Base-by-base conservation (phyloP, 495 filamentous ascomycete species). In the Delitschia confertaspora region DNA sequence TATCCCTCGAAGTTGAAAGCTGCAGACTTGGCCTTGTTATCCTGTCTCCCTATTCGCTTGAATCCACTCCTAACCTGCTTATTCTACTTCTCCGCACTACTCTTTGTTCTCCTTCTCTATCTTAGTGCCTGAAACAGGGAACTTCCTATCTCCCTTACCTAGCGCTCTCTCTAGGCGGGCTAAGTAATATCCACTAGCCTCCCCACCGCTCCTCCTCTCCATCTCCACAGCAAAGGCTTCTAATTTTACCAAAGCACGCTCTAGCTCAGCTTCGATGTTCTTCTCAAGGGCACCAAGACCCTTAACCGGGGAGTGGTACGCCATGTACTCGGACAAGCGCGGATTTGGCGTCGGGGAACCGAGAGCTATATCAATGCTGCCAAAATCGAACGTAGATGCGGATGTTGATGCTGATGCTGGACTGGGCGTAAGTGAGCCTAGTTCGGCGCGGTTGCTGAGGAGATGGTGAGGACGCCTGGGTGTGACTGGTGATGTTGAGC, bases 291-390 rank as follows among this genome's bases (percentile, higher is more conserved):
- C n/a, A 7, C 7, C 26, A 13, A 13, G 7, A 13, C n/a, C 26
- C n/a, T 29, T 36, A 19, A 36, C 33, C 4, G 33, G 33, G 33
- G 22, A 19, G 22, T 4, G 14, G 33, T 19, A 10, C 6, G 18
- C 27, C 16, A 43, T 21, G 25, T 42, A 49, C 39, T 49, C 46
- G 6, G 36, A 10, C 13, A 42, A 16, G 25, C 23, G 38, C 9
- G 38, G 38, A 24, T 49, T 43, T 22, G 33, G 8, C 3, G 6
- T 32, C 6, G 38, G 46, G 14, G 46, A 17, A 18, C 39, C 39
- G 2, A 49, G 38, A 13, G 20, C 32, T n/a, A 49, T 38, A 10
- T 31, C 38, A 17, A 49, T 43, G 4, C 3, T 4, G 13, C 27
- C 13, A n/a, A n/a, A n/a, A n/a, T n/a, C n/a, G n/a, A n/a, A n/a